A percentile compares a stretch with the other conserved stretches of the same genome.
Evolutionary conservation across 805 yeast species (phyloP).

Genomic region (Kuraishia borneana): DNA sequence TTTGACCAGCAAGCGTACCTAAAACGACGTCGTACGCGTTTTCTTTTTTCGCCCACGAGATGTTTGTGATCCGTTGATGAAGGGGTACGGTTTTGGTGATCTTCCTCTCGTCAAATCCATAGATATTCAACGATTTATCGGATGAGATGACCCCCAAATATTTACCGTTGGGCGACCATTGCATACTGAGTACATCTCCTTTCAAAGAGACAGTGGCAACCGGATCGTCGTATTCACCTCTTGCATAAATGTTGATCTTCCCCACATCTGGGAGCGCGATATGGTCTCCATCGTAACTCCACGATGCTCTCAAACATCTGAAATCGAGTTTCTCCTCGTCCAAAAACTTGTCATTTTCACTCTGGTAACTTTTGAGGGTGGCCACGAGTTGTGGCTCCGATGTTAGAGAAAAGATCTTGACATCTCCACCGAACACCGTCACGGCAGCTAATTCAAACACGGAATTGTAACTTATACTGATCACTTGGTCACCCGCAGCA

Average conservation of each 20-base stretch:
- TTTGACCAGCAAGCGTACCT: constrained; percentile 32
- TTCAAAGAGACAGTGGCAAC: not conserved
- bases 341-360: constrained; percentile 23
- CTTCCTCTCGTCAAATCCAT: constrained; percentile 17
- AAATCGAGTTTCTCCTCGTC: constrained; percentile 20
- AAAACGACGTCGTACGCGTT: constrained; percentile 18
- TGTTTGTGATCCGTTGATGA: constrained; percentile 5
- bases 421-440: constrained; percentile 47
- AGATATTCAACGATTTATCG: constrained; percentile 37
- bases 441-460: constrained; percentile 46
- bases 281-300: constrained; percentile 64
- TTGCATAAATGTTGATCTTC: constrained; percentile 31
- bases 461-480: constrained; percentile 43
- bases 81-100: not conserved
- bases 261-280: constrained; percentile 51
- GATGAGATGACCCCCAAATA: constrained; percentile 47
- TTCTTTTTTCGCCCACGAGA: constrained; percentile 21
- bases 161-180: constrained; percentile 52
- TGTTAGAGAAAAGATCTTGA: constrained; percentile 42
- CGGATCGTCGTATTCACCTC: constrained; percentile 19
- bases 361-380: constrained; percentile 23
- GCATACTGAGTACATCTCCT: constrained; percentile 4
- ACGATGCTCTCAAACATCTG: constrained; percentile 30
- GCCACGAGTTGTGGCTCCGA: constrained; percentile 41
- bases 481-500: constrained; percentile 42